Base-by-base conservation (phyloP, 352 stramenopile species). In the Phytophthora meadii region DNA sequence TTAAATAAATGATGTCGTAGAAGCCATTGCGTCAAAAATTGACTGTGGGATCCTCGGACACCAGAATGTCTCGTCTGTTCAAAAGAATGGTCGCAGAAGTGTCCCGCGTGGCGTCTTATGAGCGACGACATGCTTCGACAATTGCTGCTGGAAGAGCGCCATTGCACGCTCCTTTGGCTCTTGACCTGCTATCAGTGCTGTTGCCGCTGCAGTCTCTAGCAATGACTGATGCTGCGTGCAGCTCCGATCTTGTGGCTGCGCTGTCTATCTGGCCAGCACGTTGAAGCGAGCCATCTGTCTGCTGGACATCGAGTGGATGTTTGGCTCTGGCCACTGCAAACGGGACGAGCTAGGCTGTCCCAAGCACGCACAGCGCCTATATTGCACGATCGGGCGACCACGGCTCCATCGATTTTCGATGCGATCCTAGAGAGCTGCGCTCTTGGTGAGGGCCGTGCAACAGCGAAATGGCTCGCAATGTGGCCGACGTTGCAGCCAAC, bases 321-420 rank as follows among this genome's bases (percentile, higher is more conserved):
- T 67, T 28, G 60, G 47, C 47, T 40, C 46, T 53, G 46, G 25
- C 27, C 27, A 50, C n/a, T 51, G 61, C 54, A 65, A 65, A 65
- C 61, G 61, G n/a, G 61, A 4, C 61, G 17, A 27, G 1, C 30
- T 17, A 59, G 61, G 47, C 61, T 70, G 61, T 70, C 61, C 60
- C 51, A 68, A 36, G 48, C 61, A 56, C 61, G 61, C 61, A 69
- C 61, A 32, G 44, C 52, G 44, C 61, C 61, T 68, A 68, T 68
- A 63, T 53, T 48, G 49, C 37, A 46, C 57, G 55, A 60, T 61
- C 28, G 11, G 36, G 47, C 56, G 46, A 64, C 10, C 50, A 25
- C 36, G 24, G 14, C 47, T 22, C 30, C 25, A 46, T 40, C 34
- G 40, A 60, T 39, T 54, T 52, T 54, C 55, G 45, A 63, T 46